phyloP scores from a whole-genome alignment of 768 basidiomycete species.

The Auriscalpium vulgare region DNA sequence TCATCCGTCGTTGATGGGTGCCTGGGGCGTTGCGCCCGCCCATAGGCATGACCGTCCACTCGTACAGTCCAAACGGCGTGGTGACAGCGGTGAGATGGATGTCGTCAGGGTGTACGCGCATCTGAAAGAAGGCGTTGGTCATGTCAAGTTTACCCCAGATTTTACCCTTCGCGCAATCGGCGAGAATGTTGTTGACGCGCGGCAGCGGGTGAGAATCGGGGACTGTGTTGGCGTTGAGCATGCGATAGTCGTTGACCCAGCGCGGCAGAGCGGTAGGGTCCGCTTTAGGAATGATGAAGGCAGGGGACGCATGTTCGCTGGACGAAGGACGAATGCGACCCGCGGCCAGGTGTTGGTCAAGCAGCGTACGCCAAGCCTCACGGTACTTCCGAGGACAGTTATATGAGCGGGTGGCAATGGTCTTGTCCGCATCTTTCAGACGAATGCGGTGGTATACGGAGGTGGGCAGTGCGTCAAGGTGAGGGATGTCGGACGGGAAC shows the following conservation, averaged over 20 bases:
- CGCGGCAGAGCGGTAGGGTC: conserved; percentile 4
- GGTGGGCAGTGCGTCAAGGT: conserved; percentile 8
- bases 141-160: no score
- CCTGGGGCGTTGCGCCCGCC: conserved; percentile 27
- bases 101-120: conserved; percentile 5
- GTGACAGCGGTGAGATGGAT: conserved; percentile 26
- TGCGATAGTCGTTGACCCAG: conserved; percentile 17
- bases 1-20: conserved; percentile 9
- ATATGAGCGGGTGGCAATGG: conserved; percentile 20
- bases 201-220: conserved; percentile 12
- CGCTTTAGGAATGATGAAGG: conserved; percentile 24
- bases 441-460: conserved; percentile 13
- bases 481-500: conserved; percentile 19
- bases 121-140: no score
- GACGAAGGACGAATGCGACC: conserved; percentile 24
- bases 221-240: conserved; percentile 9
- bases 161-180: background rate
- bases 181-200: conserved; percentile 26
- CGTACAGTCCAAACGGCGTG: conserved; percentile 31
- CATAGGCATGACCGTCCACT: conserved; percentile 19
- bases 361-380: conserved; percentile 24
- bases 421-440: conserved; percentile 14
- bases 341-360: conserved; percentile 26
- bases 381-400: conserved; percentile 26
- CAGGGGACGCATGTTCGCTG: conserved; percentile 24